phyloP scores from a whole-genome alignment of 1,284 basidiomycete species.

The Marasmius sp. region DNA sequence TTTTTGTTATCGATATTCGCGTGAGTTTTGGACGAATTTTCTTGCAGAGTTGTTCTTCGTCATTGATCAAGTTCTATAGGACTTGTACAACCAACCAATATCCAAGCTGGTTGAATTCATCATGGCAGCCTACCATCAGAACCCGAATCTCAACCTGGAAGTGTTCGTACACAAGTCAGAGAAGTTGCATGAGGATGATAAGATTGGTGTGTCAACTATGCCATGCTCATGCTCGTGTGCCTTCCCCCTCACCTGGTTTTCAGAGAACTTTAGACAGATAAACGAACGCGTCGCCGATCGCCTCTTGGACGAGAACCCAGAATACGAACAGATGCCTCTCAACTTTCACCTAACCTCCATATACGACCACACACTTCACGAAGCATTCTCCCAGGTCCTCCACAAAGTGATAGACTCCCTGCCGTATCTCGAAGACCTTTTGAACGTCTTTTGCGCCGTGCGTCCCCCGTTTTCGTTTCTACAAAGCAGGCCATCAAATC shows the following conservation, averaged over 20 bases:
- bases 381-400: conserved; percentile 81
- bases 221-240: conserved; percentile 1
- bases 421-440: conserved; percentile 75
- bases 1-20: conserved; percentile 97
- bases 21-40: conserved; percentile 46
- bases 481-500: neutral
- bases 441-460: conserved; percentile 82
- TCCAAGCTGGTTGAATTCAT: conserved; percentile 79
- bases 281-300: conserved; percentile 84
- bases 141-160: conserved; percentile 86
- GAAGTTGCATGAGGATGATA: conserved; percentile 89
- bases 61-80: conserved; percentile 35
- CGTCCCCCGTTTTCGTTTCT: conserved; percentile 27
- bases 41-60: neutral
- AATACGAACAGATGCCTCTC: conserved; percentile 69
- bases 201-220: conserved; percentile 61
- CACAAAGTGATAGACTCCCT: conserved; percentile 73
- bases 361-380: conserved; percentile 86
- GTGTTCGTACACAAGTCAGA: conserved; percentile 98
- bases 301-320: conserved; percentile 68
- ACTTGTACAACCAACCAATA: conserved; percentile 75
- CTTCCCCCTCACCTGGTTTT: neutral
- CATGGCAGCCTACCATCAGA: conserved; percentile 70
- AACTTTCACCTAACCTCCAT: conserved; percentile 89
- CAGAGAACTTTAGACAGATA: conserved; percentile 88